A percentile compares a stretch with the other conserved stretches of the same genome.
phyloP scores from a whole-genome alignment of 2,329 filamentous ascomycete genomes.

The Coniosporium tulheliwenetii region DNA sequence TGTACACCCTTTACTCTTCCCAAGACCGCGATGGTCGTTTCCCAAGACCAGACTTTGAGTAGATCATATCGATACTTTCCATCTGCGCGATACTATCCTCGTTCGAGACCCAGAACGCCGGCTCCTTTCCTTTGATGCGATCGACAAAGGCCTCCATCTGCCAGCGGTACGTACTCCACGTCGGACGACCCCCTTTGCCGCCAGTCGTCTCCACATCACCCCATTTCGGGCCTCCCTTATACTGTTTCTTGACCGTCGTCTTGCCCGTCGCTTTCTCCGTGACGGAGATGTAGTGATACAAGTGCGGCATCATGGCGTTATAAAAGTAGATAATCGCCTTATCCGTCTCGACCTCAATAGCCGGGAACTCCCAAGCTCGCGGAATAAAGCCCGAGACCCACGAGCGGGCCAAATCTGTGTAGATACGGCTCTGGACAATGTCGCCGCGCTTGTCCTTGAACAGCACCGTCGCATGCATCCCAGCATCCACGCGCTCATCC shows the following conservation, averaged over 20 bases:
- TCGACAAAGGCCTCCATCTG: slow-evolving; percentile 21
- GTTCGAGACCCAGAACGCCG: slow-evolving; percentile 12
- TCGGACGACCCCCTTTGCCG: slow-evolving; percentile 9
- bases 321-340: slow-evolving; percentile 16
- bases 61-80: slow-evolving; percentile 18
- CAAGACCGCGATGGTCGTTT: background rate
- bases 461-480: slow-evolving; percentile 14
- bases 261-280: slow-evolving; percentile 13
- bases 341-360: slow-evolving; percentile 17
- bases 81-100: slow-evolving; percentile 20
- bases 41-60: slow-evolving; percentile 13
- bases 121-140: slow-evolving; percentile 12
- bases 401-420: slow-evolving; percentile 15
- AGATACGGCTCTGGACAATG: slow-evolving; percentile 13
- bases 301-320: slow-evolving; percentile 18
- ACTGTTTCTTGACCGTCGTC: slow-evolving; percentile 11
- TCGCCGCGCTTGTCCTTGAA: slow-evolving; percentile 10
- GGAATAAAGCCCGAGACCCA: slow-evolving; percentile 11
- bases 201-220: slow-evolving; percentile 11
- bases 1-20: no score
- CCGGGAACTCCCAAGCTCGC: slow-evolving; percentile 16
- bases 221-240: slow-evolving; percentile 15
- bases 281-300: slow-evolving; percentile 18
- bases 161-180: slow-evolving; percentile 19
- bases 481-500: slow-evolving; percentile 15